Percentiles rank a stretch among this genome's conserved stretches.
These are phyloP conservation scores for Apiospora hydei DNA, from an alignment of 2,329 filamentous ascomycete genomes.

Conservation along the genomic window DNA sequence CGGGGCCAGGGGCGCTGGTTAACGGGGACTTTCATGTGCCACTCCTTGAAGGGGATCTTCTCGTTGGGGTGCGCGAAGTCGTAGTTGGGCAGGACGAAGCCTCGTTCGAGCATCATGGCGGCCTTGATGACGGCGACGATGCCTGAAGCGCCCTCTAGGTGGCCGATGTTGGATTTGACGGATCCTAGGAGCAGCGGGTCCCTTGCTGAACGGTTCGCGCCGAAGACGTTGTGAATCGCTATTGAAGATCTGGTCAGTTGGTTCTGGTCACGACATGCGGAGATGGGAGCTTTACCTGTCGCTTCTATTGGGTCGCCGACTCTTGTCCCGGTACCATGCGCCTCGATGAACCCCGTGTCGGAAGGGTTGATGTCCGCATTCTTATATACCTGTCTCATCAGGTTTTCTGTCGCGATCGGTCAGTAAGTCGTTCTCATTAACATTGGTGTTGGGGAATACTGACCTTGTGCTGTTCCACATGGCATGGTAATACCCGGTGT, in stretches of 20 bases:
- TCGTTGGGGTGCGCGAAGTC: constrained; percentile 49
- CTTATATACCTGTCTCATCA: constrained; percentile 40
- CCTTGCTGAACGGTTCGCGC: constrained; percentile 47
- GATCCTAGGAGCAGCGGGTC: constrained; percentile 55
- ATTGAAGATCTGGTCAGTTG: neutral
- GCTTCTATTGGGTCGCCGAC: constrained; percentile 65
- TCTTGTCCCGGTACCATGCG: constrained; percentile 55
- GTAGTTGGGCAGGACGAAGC: constrained; percentile 50
- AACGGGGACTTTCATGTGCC: constrained; percentile 34
- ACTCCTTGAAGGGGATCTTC: constrained; percentile 33
- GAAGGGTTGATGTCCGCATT: constrained; percentile 24
- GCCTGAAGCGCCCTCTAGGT: constrained; percentile 59
- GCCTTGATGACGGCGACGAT: constrained; percentile 61
- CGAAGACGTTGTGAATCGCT: constrained; percentile 51
- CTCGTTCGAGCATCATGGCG: constrained; percentile 53
- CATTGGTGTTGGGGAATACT: constrained; percentile 21
- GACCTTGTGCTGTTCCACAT: constrained; percentile 56
- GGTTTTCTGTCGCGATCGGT: constrained; percentile 5
- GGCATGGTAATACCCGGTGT: constrained; percentile 64
- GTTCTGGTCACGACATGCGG: constrained; percentile 28
- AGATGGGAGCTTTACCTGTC: constrained; percentile 35
- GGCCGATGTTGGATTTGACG: constrained; percentile 60
- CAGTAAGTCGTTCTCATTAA: neutral
- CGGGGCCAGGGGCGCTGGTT: constrained; percentile 34
- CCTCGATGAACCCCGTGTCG: constrained; percentile 47